Base-by-base conservation (phyloP, 1,139 yeast genomes). In the Saccharomyces uvarum region DNA sequence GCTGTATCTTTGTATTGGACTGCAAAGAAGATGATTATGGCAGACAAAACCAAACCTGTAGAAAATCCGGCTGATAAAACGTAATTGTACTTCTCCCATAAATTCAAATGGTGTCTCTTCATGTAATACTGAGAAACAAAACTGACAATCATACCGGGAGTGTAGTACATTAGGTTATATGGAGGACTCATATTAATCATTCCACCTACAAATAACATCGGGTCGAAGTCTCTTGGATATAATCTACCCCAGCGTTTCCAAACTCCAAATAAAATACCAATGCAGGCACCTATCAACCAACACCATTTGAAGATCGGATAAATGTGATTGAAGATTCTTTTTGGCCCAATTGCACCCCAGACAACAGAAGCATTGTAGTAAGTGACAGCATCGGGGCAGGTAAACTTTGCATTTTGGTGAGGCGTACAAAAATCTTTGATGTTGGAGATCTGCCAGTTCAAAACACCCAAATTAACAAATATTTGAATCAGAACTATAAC, bases 271-370 rank as follows among this genome's bases (percentile, higher is more conserved):
- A 67, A 75, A 63, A 70, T 64, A 2, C 80, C 82, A 13, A 77
- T 62, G 2, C 78, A 56, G 28, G 77, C 77, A 0, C 86, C 86
- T 51, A 81, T 73, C 51, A 81, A 69, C 75, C 82, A 82, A 57
- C 80, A 75, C 71, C 72, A 79, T 62, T 73, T 72, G 65, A 80
- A 67, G 33, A 73, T 64, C 38, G 83, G 83, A 61, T 80, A 80
- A 19, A 79, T 66, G 0, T 75, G 76, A 56, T 70, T 67, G 62
- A 83, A 82, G 26, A 82, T 78, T 52, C 79, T 75, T 63, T 78
- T 74, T 26, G 90, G 90, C 27, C 88, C 89, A 62, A 85, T 81
- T 51, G 80, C 80, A 58, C 88, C 88, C 81, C 83, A 82, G 26
- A 80, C 70, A 14, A 82, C 78, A 8, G 83, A 76, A n/a, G 83